Conservation (phyloP, 2,329 filamentous ascomycete species). For the Fusarium multiceps region DNA sequence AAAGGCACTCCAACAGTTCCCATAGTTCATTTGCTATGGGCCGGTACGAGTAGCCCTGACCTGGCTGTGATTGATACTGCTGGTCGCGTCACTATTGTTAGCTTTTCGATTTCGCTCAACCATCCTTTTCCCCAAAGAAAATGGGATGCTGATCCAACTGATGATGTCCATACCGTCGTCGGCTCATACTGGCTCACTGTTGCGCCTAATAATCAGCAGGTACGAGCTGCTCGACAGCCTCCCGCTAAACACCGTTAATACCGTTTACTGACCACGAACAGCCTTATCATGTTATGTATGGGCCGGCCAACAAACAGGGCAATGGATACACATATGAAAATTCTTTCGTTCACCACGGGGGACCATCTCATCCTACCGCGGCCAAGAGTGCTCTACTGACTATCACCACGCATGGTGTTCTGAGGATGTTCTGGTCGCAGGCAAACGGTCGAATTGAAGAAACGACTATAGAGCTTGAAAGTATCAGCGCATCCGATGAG, state of each 20-base stretch:
- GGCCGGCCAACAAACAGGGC: slow-evolving; percentile 72
- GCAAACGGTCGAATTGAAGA: slow-evolving; percentile 79
- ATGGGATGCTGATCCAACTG: slow-evolving; percentile 74
- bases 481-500: slow-evolving; percentile 76
- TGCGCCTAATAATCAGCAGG: slow-evolving; percentile 58
- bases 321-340: slow-evolving; percentile 76
- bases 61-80: slow-evolving; percentile 84
- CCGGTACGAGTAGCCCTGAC: slow-evolving; percentile 76
- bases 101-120: slow-evolving; percentile 78
- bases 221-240: slow-evolving; percentile 22
- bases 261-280: slow-evolving; percentile 23
- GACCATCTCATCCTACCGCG: slow-evolving; percentile 78
- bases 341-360: slow-evolving; percentile 71
- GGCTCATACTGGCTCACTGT: slow-evolving; percentile 88
- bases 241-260: neutral
- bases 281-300: slow-evolving; percentile 61
- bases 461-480: slow-evolving; percentile 78
- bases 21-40: slow-evolving; percentile 86
- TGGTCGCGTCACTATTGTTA: slow-evolving; percentile 81
- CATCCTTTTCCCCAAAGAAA: slow-evolving; percentile 71
- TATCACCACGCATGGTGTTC: slow-evolving; percentile 77
- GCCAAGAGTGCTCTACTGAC: slow-evolving; percentile 80
- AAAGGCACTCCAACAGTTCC: slow-evolving; percentile 71
- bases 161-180: slow-evolving; percentile 81
- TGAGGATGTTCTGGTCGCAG: slow-evolving; percentile 83